Conservation (phyloP, 345 rosid species). For the Kernera saxatilis region DNA sequence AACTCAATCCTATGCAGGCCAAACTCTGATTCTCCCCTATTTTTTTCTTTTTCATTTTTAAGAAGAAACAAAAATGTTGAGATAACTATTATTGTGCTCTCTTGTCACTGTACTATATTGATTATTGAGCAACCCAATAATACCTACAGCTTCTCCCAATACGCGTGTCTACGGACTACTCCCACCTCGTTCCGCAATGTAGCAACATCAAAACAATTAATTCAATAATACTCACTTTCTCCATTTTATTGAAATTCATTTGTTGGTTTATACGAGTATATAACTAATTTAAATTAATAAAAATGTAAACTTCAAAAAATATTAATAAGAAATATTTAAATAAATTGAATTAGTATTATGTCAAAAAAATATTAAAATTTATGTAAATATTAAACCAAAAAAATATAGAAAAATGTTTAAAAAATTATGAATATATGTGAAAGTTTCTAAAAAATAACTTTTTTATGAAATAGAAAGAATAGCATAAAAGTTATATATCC, state of each 20-base stretch:
- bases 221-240: not conserved
- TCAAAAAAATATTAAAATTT: no score
- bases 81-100: not conserved
- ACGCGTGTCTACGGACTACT: conserved; percentile 24
- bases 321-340: not conserved
- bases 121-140: conserved; percentile 21
- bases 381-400: no score
- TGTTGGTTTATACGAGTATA: no score
- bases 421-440: no score
- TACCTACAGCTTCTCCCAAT: conserved; percentile 14
- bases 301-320: not conserved
- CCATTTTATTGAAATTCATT: not conserved
- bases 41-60: not conserved
- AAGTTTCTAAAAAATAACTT: not conserved
- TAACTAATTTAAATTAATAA: no score
- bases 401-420: no score
- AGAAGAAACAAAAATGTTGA: not conserved
- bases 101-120: conserved; percentile 22
- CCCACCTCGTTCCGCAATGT: not conserved
- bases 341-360: not conserved
- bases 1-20: conserved; percentile 11
- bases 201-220: not conserved
- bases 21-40: not conserved
- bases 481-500: not conserved
- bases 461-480: not conserved